These are phyloP conservation scores for Cyberlindnera americana DNA, from an alignment of 805 yeast species.

Conservation along the genomic window DNA sequence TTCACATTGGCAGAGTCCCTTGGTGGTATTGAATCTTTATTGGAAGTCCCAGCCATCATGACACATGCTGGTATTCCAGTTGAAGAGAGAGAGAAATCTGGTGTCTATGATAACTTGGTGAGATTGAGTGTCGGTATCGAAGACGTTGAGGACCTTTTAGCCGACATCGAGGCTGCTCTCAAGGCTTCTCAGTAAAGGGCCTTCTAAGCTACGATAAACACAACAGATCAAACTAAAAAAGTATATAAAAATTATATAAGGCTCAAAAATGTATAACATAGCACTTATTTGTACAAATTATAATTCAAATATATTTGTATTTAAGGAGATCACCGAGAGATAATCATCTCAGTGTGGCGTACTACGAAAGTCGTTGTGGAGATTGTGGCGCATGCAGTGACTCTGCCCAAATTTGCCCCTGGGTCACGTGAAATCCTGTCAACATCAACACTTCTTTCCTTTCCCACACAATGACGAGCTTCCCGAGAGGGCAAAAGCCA, in stretches of 20 bases:
- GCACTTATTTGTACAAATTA: no score
- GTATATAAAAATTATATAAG: no score
- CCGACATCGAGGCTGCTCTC: conserved; percentile 70
- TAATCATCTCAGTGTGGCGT: conserved; percentile 1
- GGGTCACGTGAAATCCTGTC: conserved; percentile 30
- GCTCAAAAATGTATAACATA: no score
- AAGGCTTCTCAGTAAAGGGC: conserved; percentile 12
- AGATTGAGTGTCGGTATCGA: conserved; percentile 87
- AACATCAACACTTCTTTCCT: conserved; percentile 12
- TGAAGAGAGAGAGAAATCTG: conserved; percentile 71
- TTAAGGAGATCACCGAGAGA: no score
- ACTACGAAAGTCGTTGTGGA: background rate
- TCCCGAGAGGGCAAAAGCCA: background rate
- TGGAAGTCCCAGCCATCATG: conserved; percentile 89
- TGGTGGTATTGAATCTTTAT: conserved; percentile 83
- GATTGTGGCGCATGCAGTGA: conserved; percentile 1
- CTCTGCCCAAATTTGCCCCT: background rate
- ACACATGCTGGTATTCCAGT: conserved; percentile 88
- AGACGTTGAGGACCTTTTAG: conserved; percentile 71
- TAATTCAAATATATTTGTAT: no score
- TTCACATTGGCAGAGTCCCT: conserved; percentile 87
- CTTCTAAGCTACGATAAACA: background rate
- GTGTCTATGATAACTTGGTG: conserved; percentile 77
- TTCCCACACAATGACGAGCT: conserved; percentile 13
- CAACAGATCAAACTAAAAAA: background rate